Conservation (phyloP, 2,329 filamentous ascomycete species). For the Aspergillus pseudonomiae region DNA sequence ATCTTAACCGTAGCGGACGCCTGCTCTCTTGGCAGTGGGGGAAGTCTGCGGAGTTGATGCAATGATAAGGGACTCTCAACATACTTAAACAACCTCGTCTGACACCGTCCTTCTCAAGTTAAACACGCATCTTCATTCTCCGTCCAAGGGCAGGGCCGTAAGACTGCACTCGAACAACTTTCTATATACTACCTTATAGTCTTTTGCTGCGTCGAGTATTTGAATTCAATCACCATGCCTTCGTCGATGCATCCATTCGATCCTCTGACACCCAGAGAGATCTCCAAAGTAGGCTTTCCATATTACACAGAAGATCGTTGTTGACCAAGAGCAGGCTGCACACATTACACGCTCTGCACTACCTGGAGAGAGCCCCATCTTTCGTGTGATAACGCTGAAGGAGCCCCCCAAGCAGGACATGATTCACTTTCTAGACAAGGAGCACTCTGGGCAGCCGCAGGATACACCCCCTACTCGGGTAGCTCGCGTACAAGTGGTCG, state of each 20-base stretch:
- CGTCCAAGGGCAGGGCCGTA: neutral
- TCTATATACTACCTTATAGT: neutral
- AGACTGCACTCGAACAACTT: neutral
- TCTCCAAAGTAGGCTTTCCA: conserved; percentile 25
- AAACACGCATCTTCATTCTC: neutral
- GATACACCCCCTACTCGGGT: conserved; percentile 35
- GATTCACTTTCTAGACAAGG: conserved; percentile 48
- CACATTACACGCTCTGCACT: conserved; percentile 39
- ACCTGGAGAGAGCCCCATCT: conserved; percentile 40
- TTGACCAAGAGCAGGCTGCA: conserved; percentile 27
- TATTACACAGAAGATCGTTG: neutral
- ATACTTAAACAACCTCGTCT: neutral
- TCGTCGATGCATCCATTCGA: conserved; percentile 31
- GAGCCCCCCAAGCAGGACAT: conserved; percentile 56
- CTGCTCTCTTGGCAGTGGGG: conserved; percentile 1
- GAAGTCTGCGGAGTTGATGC: neutral
- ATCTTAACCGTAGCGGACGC: conserved; percentile 29
- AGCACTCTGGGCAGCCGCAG: conserved; percentile 37
- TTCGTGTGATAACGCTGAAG: conserved; percentile 54
- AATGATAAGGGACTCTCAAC: neutral
- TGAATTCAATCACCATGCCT: conserved; percentile 17
- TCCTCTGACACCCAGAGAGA: conserved; percentile 35
- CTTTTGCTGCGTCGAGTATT: neutral
- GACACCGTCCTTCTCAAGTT: neutral
- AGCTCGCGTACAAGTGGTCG: conserved; percentile 45